Conservation (phyloP, 805 yeast genomes). For the Saccharomycopsis sp. region DNA sequence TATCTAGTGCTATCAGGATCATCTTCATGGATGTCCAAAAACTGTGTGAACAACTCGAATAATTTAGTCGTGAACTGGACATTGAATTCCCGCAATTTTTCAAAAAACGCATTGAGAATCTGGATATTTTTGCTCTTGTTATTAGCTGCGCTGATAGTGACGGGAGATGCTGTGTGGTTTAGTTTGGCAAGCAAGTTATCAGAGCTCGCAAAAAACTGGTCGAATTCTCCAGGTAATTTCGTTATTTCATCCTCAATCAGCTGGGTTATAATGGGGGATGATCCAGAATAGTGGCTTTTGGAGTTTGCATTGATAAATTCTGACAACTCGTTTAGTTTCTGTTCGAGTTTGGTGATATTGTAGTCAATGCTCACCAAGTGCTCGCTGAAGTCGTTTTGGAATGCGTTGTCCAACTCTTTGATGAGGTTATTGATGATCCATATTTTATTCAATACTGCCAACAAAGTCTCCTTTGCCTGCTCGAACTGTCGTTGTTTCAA, state of each 20-base stretch:
- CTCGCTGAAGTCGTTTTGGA: constrained; percentile 5
- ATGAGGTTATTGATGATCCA: constrained; percentile 18
- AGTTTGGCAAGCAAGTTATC: not conserved
- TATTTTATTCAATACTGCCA: constrained; percentile 14
- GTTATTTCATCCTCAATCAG: not conserved
- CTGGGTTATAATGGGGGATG: not conserved
- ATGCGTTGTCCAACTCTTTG: constrained; percentile 13
- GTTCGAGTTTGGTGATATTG: constrained; percentile 12
- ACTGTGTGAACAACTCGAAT: not conserved
- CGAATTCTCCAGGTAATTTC: not conserved
- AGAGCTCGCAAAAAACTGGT: not conserved
- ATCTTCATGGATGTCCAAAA: not conserved
- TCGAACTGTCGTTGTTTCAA: not conserved
- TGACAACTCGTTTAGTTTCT: constrained; percentile 9
- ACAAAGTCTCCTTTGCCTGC: constrained; percentile 3
- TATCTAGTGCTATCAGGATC: not conserved
- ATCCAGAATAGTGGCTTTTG: not conserved
- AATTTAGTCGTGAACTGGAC: not conserved
- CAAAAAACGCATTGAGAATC: not conserved
- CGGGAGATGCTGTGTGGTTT: not conserved
- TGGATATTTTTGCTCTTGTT: not conserved
- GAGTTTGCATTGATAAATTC: constrained; percentile 7
- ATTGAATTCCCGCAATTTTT: not conserved
- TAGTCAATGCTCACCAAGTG: constrained; percentile 12
- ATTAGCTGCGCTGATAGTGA: not conserved